Evolutionary conservation across 2,329 filamentous ascomycete genomes (phyloP).

Genomic region (Aspergillus proliferans): DNA sequence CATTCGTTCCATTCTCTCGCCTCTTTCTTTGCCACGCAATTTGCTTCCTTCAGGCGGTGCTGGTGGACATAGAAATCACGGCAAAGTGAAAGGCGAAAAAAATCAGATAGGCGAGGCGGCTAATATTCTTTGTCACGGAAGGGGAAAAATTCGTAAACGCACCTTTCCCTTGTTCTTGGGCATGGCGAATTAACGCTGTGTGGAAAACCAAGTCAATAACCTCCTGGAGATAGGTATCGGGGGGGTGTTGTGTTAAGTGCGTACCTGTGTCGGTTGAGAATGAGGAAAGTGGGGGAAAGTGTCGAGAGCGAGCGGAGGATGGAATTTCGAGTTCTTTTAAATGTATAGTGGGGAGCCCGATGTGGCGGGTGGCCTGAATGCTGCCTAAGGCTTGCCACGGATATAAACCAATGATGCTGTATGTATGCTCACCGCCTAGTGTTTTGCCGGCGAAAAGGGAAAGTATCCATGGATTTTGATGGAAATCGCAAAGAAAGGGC

Average conservation of each 20-base stretch:
- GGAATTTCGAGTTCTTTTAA: constrained; percentile 17
- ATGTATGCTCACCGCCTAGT: constrained; percentile 8
- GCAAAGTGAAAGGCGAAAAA: constrained; percentile 3
- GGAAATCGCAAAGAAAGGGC: not conserved
- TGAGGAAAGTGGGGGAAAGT: constrained; percentile 12
- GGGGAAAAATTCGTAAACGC: constrained; percentile 34
- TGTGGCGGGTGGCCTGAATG: constrained; percentile 19
- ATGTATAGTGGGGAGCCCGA: constrained; percentile 12
- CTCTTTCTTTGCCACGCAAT: not conserved
- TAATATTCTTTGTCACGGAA: constrained; percentile 2
- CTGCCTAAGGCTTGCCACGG: constrained; percentile 21
- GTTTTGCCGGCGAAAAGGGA: constrained; percentile 8
- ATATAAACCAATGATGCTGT: constrained; percentile 6
- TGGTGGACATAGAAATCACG: not conserved
- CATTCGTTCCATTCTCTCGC: not conserved
- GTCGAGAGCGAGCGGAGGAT: constrained; percentile 11
- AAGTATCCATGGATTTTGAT: not conserved
- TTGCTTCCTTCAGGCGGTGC: not conserved
- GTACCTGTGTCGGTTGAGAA: constrained; percentile 8
- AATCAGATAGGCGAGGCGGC: constrained; percentile 5
- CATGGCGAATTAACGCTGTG: constrained; percentile 55
- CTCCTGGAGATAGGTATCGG: not conserved
- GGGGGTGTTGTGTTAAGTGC: not conserved
- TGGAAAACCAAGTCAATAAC: not conserved
- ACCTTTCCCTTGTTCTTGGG: constrained; percentile 99